Percentiles rank a stretch among this genome's conserved stretches.
Evolutionary conservation across 768 basidiomycete species (phyloP).

Genomic region (Rhizopogon vinicolor): DNA sequence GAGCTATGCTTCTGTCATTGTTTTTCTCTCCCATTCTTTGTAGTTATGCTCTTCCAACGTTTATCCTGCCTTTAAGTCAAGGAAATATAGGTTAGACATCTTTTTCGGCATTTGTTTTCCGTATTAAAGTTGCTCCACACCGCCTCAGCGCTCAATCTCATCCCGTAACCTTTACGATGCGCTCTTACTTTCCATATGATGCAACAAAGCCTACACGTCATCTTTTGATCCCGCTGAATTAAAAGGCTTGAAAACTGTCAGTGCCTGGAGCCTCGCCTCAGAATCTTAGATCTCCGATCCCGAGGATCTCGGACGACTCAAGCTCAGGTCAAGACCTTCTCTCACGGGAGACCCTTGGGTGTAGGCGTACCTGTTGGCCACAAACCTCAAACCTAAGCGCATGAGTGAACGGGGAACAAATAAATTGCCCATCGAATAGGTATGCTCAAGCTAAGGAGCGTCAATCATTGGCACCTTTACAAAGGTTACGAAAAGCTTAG

Average conservation of each 20-base stretch:
- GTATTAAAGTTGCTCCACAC: neutral
- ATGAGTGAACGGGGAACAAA: no score
- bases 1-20: neutral
- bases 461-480: no score
- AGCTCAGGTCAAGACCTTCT: neutral
- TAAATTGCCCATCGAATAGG: no score
- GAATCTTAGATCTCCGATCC: neutral
- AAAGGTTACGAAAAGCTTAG: no score
- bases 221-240: constrained; percentile 6
- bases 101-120: neutral
- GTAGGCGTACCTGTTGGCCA: neutral
- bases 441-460: no score
- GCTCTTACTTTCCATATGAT: constrained; percentile 1
- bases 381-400: neutral
- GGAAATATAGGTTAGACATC: neutral
- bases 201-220: neutral
- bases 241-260: neutral
- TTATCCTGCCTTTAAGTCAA: neutral
- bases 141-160: no score
- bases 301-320: constrained; percentile 3
- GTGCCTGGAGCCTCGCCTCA: constrained; percentile 12
- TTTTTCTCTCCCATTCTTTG: neutral
- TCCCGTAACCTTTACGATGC: neutral
- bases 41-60: constrained; percentile 1
- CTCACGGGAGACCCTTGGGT: constrained; percentile 2